Conservation (phyloP, 257 asterid species). For the Asclepias syriaca region DNA sequence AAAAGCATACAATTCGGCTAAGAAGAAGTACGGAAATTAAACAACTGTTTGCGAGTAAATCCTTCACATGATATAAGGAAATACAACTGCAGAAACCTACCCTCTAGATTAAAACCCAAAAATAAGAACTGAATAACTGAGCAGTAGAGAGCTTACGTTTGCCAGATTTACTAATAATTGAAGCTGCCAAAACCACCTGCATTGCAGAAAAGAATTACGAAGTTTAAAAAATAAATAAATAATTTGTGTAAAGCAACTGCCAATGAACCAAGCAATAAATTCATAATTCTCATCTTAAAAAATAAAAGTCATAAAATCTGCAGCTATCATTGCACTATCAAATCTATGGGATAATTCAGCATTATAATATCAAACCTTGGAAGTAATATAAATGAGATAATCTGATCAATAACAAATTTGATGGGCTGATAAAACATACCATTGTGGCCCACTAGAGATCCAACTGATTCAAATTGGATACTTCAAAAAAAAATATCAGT, state of each 20-base stretch:
- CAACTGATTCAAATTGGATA: slow-evolving; percentile 18
- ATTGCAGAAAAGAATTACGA: background rate
- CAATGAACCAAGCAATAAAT: background rate
- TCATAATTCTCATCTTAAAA: background rate
- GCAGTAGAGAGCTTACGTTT: slow-evolving; percentile 48
- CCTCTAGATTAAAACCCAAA: background rate
- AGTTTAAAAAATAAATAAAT: background rate
- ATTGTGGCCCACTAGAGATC: slow-evolving; percentile 36
- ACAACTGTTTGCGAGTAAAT: background rate
- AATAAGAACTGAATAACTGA: background rate
- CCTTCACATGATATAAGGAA: background rate
- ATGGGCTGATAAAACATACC: slow-evolving; percentile 23
- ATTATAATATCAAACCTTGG: background rate
- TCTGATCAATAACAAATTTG: background rate
- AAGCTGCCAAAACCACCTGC: slow-evolving; percentile 94
- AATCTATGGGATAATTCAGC: background rate
- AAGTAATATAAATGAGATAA: background rate
- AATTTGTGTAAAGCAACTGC: background rate
- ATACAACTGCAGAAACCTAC: background rate
- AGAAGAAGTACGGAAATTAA: background rate
- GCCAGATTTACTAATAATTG: slow-evolving; percentile 79
- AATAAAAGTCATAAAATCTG: background rate
- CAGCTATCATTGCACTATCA: background rate
- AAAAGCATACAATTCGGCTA: background rate
- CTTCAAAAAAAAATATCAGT: background rate